Base-by-base conservation (phyloP, 345 rosid genomes). In the Boechera divaricarpa region DNA sequence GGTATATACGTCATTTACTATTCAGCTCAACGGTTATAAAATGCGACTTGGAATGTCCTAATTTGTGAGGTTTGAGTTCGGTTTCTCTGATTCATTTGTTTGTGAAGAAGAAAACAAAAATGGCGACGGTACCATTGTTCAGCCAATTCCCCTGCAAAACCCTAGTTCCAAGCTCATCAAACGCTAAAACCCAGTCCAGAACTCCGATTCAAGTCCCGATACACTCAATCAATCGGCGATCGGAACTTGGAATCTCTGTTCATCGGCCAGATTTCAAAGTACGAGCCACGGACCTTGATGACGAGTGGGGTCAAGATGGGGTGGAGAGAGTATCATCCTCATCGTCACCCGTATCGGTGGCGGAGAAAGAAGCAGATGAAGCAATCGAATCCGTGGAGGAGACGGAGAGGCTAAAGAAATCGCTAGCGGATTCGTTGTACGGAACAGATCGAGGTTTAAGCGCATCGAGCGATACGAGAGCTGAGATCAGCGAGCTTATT, bases 401-500 rank as follows among this genome's bases (percentile, higher is more conserved):
- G 86, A 83, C 83, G 10, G 86, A 87, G 62, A 38, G 69, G 56
- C 79, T 91, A 77, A 92, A 92, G 89, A 84, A 80, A 80, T 74
- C 69, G 72, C 38, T 94, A 77, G 88, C 85, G 31, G 95, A 86
- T 80, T 86, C 91, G 11, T 16, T 69, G 62, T 89, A 89, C 63
- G 97, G 98, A 56, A 94, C 93, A 21, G 80, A 87, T 80, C 85
- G 91, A 6, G 98, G 98, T 12, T 53, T 92, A 65, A 83, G 39
- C 41, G 97, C 90, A 54, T 82, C 84, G 7, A 90, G 92, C 76
- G 97, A 94, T 77, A 94, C 97, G 63, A 83, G 95, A 78, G 97
- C 88, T 5, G 98, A 92, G 88, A 83, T 94, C 57, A 85, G 89
- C 6, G 98, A 94, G 82, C 93, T 92, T 42, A 94, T 94, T 24